phyloP scores from a whole-genome alignment of 768 basidiomycete genomes.

The Daedaleopsis nitida region DNA sequence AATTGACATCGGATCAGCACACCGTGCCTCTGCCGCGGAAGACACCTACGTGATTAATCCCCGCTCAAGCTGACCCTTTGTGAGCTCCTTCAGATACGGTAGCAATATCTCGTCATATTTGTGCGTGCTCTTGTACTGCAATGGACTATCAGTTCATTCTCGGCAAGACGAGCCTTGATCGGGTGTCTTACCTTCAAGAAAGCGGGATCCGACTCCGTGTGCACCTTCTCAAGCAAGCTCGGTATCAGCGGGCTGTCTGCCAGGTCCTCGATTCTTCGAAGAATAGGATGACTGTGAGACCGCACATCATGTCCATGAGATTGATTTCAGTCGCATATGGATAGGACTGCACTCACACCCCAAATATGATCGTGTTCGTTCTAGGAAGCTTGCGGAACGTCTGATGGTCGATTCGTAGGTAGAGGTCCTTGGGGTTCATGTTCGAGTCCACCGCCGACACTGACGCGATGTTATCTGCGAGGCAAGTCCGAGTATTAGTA shows the following conservation, averaged over 20 bases:
- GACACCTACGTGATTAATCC: conserved; percentile 34
- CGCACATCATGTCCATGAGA: neutral
- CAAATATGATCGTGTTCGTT: conserved; percentile 36
- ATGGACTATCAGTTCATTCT: neutral
- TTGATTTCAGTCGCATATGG: neutral
- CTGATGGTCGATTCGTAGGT: conserved; percentile 38
- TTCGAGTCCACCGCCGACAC: conserved; percentile 10
- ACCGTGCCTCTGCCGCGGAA: neutral
- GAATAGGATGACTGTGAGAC: conserved; percentile 31
- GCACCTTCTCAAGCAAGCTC: conserved; percentile 34
- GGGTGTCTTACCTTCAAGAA: conserved; percentile 31
- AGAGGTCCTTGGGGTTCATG: conserved; percentile 33
- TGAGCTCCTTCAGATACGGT: conserved; percentile 36
- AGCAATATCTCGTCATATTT: conserved; percentile 32
- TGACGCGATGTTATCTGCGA: conserved; percentile 27
- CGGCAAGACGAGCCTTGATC: neutral
- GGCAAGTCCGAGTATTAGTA: neutral
- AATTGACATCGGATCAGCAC: neutral
- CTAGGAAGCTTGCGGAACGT: conserved; percentile 40
- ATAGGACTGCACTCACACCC: conserved; percentile 23
- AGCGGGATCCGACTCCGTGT: conserved; percentile 27
- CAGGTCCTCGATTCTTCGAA: conserved; percentile 34
- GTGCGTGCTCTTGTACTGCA: conserved; percentile 28
- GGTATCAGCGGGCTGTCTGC: conserved; percentile 37
- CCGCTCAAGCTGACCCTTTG: conserved; percentile 32